These are phyloP conservation scores for Hortaea werneckii DNA, from an alignment of 2,329 filamentous ascomycete species.

Conservation along the genomic window DNA sequence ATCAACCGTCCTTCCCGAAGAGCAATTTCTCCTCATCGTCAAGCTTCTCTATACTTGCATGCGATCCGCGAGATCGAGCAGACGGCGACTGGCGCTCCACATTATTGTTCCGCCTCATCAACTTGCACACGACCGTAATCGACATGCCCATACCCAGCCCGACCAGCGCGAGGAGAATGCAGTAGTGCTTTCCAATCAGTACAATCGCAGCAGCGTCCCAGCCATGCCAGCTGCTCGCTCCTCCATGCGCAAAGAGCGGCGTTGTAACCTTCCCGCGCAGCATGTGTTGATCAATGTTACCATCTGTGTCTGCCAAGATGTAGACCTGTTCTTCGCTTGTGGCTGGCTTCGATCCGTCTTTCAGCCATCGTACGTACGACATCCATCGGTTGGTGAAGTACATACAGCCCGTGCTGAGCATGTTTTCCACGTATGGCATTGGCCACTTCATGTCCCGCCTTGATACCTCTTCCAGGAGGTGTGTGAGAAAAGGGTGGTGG, in stretches of 20 bases:
- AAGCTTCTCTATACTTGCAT: slow-evolving; percentile 2
- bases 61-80: background rate
- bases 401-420: slow-evolving; percentile 23
- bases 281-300: slow-evolving; percentile 17
- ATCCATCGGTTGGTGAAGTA: slow-evolving; percentile 21
- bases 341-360: background rate
- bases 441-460: slow-evolving; percentile 14
- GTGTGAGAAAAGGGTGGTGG: slow-evolving; percentile 14
- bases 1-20: background rate
- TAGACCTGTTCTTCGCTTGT: slow-evolving; percentile 12
- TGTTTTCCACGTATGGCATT: slow-evolving; percentile 22
- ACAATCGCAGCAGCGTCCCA: slow-evolving; percentile 18
- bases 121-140: background rate
- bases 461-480: slow-evolving; percentile 12
- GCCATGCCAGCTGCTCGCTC: slow-evolving; percentile 21
- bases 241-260: slow-evolving; percentile 19
- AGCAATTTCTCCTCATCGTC: slow-evolving; percentile 2
- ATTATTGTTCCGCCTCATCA: background rate
- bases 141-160: background rate
- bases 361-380: slow-evolving; percentile 9
- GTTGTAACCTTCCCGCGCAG: slow-evolving; percentile 18
- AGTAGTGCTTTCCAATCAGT: slow-evolving; percentile 15
- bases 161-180: slow-evolving; percentile 5
- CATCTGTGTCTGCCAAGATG: slow-evolving; percentile 16
- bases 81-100: background rate